phyloP scores from a whole-genome alignment of 2,329 filamentous ascomycete genomes.

The Epichloe amarillans region DNA sequence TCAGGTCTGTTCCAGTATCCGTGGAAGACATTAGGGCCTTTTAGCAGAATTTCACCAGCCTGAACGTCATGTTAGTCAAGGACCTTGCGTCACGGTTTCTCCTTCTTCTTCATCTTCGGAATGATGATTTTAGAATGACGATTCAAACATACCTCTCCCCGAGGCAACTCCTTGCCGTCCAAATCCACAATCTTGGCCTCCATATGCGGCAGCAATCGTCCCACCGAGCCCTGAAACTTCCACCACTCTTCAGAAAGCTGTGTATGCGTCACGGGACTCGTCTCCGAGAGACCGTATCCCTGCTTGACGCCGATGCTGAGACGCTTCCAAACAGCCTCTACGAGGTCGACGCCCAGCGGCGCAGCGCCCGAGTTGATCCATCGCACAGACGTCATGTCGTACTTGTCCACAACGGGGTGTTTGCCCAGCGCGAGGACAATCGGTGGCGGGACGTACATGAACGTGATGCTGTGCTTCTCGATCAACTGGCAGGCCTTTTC shows the following conservation, averaged over 20 bases:
- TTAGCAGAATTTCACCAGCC: slow-evolving; percentile 56
- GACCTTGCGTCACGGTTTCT: too few species aligned
- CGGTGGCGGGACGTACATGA: slow-evolving; percentile 71
- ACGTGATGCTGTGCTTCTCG: slow-evolving; percentile 62
- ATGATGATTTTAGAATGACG: too few species aligned
- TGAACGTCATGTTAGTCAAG: background rate
- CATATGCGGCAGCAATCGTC: slow-evolving; percentile 65
- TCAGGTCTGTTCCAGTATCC: slow-evolving; percentile 66
- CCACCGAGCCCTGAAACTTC: slow-evolving; percentile 63
- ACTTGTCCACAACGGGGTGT: slow-evolving; percentile 62
- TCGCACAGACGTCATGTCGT: slow-evolving; percentile 64
- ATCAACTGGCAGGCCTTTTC: slow-evolving; percentile 65
- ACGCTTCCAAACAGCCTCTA: slow-evolving; percentile 59
- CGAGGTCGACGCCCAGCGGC: slow-evolving; percentile 68
- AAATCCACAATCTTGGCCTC: slow-evolving; percentile 67
- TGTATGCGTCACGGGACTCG: slow-evolving; percentile 63
- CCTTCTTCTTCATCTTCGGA: background rate
- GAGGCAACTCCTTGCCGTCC: slow-evolving; percentile 40
- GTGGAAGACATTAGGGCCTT: slow-evolving; percentile 67
- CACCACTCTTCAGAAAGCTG: slow-evolving; percentile 67
- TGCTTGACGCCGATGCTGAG: slow-evolving; percentile 77
- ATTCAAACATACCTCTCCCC: slow-evolving; percentile 26
- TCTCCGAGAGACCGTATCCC: slow-evolving; percentile 83
- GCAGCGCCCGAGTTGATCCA: slow-evolving; percentile 85
- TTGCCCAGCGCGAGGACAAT: slow-evolving; percentile 72